Evolutionary conservation across 345 rosid genomes (phyloP), one percentile per base, ranked within the genome.

Genomic region (Streptanthus diversifolius): DNA sequence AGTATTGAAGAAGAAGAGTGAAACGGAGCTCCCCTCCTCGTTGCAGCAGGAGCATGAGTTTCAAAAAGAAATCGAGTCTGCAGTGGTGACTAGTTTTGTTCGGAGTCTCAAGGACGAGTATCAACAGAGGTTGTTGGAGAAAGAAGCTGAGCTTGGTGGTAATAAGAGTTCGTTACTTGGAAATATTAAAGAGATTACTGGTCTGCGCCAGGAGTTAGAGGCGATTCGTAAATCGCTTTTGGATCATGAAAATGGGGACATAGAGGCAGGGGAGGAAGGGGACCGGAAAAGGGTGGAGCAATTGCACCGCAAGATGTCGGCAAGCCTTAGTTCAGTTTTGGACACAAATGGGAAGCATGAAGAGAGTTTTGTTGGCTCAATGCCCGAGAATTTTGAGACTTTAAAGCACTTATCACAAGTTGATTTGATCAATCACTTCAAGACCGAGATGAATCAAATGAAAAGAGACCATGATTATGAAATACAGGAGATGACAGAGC

Each of bases 381-480:
- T 52, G 64, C 84, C 88, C 7, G 93, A 88, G 78, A 84, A 70
- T 68, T 54, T 64, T 76, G 97, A 91, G 37, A 77, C 75, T 36
- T 64, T 91, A 18, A 80, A 29, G 21, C 84, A 83, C 80, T 55
- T 88, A 76, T 1, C 68, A 19, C 71, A 5, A 8, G 93, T 85
- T 5, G 83, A 80, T 3, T 48, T 95, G 70, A 75, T 86, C 51
- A 49, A 0, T 25, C 81, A 85, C 83, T 82, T 85, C 53, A 91
- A 85, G 79, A 33, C 49, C n/a, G 96, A 90, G 85, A 87, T 95
- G 90, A 82, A 70, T 56, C 82, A 86, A 83, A 87, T 91, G 96
- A 95, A 90, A 84, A 87, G 89, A 78, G 63, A 82, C 76, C 86
- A 87, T 71, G 98, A 91, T 61, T 82, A 80, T 39, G 32, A 71